Evolutionary conservation across 148 eudicot species (phyloP).

Genomic region (Cornus suecica): DNA sequence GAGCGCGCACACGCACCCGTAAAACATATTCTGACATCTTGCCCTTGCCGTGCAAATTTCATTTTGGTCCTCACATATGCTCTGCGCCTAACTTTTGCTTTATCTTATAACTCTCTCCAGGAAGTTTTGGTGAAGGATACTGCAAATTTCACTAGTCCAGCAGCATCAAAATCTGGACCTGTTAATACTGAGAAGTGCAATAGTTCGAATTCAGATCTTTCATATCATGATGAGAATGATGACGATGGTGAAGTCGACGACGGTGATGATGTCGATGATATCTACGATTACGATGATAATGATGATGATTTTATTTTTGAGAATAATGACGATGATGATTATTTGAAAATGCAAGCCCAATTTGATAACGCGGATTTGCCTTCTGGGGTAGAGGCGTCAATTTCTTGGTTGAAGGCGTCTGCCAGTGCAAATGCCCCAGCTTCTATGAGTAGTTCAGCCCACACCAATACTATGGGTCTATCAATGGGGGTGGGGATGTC

Average conservation of each 20-base stretch:
- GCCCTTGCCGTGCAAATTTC: neutral
- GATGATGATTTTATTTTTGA: slow-evolving; percentile 35
- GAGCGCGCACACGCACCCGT: neutral
- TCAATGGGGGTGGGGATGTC: slow-evolving; percentile 13
- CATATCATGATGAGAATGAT: slow-evolving; percentile 40
- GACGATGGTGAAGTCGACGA: slow-evolving; percentile 37
- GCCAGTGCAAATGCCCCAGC: slow-evolving; percentile 24
- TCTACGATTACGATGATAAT: slow-evolving; percentile 28
- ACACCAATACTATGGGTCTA: slow-evolving; percentile 8
- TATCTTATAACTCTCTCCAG: slow-evolving; percentile 14
- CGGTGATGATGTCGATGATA: slow-evolving; percentile 15
- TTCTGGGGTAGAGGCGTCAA: slow-evolving; percentile 82
- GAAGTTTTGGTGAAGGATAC: slow-evolving; percentile 27
- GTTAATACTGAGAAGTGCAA: slow-evolving; percentile 30
- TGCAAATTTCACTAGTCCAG: slow-evolving; percentile 21
- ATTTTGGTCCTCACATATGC: neutral
- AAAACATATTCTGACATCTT: neutral
- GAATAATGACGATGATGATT: slow-evolving; percentile 44
- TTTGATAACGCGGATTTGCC: slow-evolving; percentile 85
- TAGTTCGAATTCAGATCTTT: slow-evolving; percentile 48
- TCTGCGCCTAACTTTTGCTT: neutral
- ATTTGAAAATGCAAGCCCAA: slow-evolving; percentile 64
- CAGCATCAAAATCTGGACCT: slow-evolving; percentile 40
- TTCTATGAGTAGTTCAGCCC: slow-evolving; percentile 18
- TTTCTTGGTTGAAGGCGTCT: slow-evolving; percentile 57